Conservation (phyloP, 1,284 basidiomycete genomes). For the Ganoderma leucocontextum region DNA sequence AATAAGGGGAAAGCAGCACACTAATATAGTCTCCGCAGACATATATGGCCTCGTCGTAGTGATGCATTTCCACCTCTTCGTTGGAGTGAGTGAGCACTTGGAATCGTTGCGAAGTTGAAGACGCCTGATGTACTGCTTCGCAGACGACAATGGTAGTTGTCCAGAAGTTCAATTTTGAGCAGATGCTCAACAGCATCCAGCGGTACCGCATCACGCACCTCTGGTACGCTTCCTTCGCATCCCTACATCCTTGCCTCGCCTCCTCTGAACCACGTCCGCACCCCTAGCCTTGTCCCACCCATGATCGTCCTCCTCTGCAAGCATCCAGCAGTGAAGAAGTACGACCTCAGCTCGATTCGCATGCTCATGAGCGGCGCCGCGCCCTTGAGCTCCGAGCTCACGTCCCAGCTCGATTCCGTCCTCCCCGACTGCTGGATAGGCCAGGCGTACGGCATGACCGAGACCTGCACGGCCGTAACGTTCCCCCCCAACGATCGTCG, state of each 20-base stretch:
- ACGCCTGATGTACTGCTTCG: not conserved
- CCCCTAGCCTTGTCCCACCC: constrained; percentile 70
- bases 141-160: constrained; percentile 66
- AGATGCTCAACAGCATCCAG: constrained; percentile 74
- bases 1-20: not conserved
- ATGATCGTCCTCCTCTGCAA: constrained; percentile 66
- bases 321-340: constrained; percentile 73
- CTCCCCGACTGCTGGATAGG: constrained; percentile 69
- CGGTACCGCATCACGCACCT: constrained; percentile 73
- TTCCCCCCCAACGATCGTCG: constrained; percentile 37
- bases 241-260: no score
- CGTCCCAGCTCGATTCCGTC: constrained; percentile 55
- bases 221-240: constrained; percentile 50
- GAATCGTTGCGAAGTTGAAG: constrained; percentile 25
- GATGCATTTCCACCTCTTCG: constrained; percentile 57
- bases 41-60: constrained; percentile 73
- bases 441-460: constrained; percentile 70
- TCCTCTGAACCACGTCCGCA: constrained; percentile 14
- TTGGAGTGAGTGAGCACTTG: constrained; percentile 48
- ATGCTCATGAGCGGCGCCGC: constrained; percentile 77
- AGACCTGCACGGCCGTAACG: constrained; percentile 57
- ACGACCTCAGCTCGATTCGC: constrained; percentile 69
- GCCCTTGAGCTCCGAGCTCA: constrained; percentile 74
- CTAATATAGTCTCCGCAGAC: constrained; percentile 48
- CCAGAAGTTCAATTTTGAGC: constrained; percentile 74